Percentiles rank a stretch among this genome's conserved stretches.
Conservation (phyloP, 148 eudicot genomes). For the Fallopia convolvulus region DNA sequence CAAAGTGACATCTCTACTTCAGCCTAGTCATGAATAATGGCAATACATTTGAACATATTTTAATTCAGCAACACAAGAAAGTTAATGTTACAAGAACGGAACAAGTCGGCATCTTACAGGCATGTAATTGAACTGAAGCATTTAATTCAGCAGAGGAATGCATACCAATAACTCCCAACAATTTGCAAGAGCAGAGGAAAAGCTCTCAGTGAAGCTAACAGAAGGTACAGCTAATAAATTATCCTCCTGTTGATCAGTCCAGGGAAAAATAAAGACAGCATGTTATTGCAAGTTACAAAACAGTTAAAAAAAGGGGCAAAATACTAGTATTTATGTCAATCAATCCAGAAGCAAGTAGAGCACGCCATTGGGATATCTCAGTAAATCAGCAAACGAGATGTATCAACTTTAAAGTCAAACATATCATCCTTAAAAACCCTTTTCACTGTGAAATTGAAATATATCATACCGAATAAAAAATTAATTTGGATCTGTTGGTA, state of each 20-base stretch:
- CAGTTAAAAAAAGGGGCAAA: neutral
- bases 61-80: neutral
- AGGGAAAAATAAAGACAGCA: neutral
- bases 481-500: neutral
- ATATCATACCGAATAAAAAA: neutral
- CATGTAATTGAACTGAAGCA: neutral
- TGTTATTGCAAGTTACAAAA: neutral
- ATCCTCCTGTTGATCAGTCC: constrained; percentile 44
- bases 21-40: neutral
- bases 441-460: neutral
- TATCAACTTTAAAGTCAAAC: neutral
- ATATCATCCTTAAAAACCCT: neutral
- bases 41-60: neutral
- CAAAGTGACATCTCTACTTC: neutral
- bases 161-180: constrained; percentile 65
- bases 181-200: constrained; percentile 40
- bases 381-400: neutral
- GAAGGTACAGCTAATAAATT: constrained; percentile 47
- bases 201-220: constrained; percentile 58
- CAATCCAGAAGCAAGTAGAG: neutral
- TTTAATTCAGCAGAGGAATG: neutral
- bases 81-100: neutral
- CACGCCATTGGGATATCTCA: neutral
- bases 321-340: neutral
- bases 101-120: neutral